phyloP scores from a whole-genome alignment of 306 rosid genomes.

The Adenanthera pavonina region DNA sequence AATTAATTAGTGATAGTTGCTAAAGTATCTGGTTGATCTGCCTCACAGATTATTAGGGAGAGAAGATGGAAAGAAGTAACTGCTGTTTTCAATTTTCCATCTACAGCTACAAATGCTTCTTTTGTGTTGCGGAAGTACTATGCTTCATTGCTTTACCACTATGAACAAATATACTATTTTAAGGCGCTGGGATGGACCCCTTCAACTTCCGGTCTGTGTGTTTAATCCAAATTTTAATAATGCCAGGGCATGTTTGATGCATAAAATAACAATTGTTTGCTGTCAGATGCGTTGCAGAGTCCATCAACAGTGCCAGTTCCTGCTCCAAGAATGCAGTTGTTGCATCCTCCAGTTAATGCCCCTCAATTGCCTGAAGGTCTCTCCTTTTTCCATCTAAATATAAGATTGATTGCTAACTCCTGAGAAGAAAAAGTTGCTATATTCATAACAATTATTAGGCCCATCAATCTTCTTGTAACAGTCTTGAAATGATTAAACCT shows the following conservation, averaged over 20 bases:
- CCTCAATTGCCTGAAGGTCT: conserved; percentile 66
- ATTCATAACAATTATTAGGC: neutral
- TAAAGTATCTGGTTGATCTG: conserved; percentile 32
- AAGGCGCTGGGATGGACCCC: conserved; percentile 62
- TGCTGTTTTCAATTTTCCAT: conserved; percentile 82
- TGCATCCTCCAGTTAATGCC: conserved; percentile 45
- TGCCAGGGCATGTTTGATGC: conserved; percentile 13
- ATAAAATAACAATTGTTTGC: conserved; percentile 33
- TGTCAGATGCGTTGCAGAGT: conserved; percentile 56
- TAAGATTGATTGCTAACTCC: conserved; percentile 9
- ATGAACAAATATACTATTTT: conserved; percentile 77
- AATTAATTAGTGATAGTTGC: neutral
- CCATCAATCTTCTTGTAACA: neutral
- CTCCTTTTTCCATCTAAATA: conserved; percentile 24
- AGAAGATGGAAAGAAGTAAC: conserved; percentile 95
- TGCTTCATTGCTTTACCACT: conserved; percentile 75
- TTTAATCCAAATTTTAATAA: conserved; percentile 14
- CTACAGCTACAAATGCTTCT: conserved; percentile 95
- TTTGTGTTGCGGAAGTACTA: conserved; percentile 91
- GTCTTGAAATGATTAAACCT: conserved; percentile 2
- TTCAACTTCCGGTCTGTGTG: conserved; percentile 48
- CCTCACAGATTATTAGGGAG: conserved; percentile 71
- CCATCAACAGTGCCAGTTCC: conserved; percentile 47
- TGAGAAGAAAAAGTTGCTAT: neutral
- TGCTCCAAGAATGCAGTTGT: conserved; percentile 39